A percentile compares a stretch with the other conserved stretches of the same genome.
Evolutionary conservation across 768 basidiomycete genomes (phyloP).

Genomic region (Sistotremastrum niveocremeum): DNA sequence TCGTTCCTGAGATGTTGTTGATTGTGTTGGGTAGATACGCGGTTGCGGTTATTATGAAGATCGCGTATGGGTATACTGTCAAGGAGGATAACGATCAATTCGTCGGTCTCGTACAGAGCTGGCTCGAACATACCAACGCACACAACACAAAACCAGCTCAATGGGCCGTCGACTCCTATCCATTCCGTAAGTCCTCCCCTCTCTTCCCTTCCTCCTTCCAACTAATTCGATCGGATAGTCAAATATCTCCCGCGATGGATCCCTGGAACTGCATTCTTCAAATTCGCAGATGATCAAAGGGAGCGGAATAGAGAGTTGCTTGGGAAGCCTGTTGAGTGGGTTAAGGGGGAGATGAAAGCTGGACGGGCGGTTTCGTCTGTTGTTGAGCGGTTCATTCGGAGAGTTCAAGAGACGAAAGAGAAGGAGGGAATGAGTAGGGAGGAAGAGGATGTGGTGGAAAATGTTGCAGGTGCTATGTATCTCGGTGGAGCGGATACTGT

Average conservation of each 20-base stretch:
- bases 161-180: constrained; percentile 15
- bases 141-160: too few species aligned
- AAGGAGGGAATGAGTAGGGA: not conserved
- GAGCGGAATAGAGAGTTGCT: not conserved
- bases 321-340: constrained; percentile 2
- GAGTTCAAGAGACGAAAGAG: too few species aligned
- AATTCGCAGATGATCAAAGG: constrained; percentile 11
- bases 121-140: too few species aligned
- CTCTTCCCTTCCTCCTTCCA: not conserved
- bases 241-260: constrained; percentile 22
- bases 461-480: not conserved
- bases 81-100: constrained; percentile 14
- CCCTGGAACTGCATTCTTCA: constrained; percentile 16
- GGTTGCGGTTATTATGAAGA: constrained; percentile 12
- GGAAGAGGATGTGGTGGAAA: constrained; percentile 2
- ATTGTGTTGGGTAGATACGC: constrained; percentile 5
- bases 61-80: constrained; percentile 18
- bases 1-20: not conserved
- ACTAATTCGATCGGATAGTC: constrained; percentile 16
- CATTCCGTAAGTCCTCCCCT: constrained; percentile 12
- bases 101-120: constrained; percentile 12
- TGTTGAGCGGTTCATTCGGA: too few species aligned
- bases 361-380: not conserved
- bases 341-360: constrained; percentile 21
- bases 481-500: not conserved